These are phyloP conservation scores for Punica granatum DNA, from an alignment of 345 rosid species.

Conservation along the genomic window DNA sequence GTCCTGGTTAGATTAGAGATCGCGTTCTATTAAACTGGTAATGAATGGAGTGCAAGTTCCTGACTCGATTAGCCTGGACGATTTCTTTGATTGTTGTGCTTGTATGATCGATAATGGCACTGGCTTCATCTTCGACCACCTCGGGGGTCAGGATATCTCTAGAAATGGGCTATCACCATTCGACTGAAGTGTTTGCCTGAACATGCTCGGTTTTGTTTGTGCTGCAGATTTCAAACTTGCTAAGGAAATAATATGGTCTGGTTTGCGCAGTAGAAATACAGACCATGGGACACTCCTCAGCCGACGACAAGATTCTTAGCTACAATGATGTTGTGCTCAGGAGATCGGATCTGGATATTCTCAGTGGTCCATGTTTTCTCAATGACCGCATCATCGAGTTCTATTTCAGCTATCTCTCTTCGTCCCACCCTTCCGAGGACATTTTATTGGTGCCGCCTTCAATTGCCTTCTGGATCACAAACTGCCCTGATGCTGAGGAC, in stretches of 20 bases:
- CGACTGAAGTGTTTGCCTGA: not conserved
- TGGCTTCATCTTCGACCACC: too few species aligned
- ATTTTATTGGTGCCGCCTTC: slow-evolving; percentile 63
- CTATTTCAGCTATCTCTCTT: slow-evolving; percentile 61
- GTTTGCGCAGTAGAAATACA: slow-evolving; percentile 3
- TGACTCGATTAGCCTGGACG: too few species aligned
- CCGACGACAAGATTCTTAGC: slow-evolving; percentile 73
- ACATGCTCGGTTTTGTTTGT: not conserved
- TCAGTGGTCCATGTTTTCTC: slow-evolving; percentile 42
- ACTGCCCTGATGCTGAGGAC: slow-evolving; percentile 43
- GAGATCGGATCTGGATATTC: slow-evolving; percentile 63
- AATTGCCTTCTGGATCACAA: slow-evolving; percentile 76
- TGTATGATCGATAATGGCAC: too few species aligned
- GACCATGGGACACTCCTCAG: slow-evolving; percentile 39
- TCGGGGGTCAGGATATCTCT: too few species aligned
- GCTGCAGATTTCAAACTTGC: not conserved
- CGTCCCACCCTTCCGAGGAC: slow-evolving; percentile 33
- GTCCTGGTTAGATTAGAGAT: too few species aligned
- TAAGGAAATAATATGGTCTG: not conserved
- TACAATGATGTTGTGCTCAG: slow-evolving; percentile 77
- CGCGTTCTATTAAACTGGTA: too few species aligned
- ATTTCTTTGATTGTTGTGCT: too few species aligned
- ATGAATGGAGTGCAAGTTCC: too few species aligned
- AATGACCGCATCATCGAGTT: slow-evolving; percentile 83
- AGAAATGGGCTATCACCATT: too few species aligned